phyloP scores from a whole-genome alignment of 495 filamentous ascomycete genomes.

The Neurospora pannonica region DNA sequence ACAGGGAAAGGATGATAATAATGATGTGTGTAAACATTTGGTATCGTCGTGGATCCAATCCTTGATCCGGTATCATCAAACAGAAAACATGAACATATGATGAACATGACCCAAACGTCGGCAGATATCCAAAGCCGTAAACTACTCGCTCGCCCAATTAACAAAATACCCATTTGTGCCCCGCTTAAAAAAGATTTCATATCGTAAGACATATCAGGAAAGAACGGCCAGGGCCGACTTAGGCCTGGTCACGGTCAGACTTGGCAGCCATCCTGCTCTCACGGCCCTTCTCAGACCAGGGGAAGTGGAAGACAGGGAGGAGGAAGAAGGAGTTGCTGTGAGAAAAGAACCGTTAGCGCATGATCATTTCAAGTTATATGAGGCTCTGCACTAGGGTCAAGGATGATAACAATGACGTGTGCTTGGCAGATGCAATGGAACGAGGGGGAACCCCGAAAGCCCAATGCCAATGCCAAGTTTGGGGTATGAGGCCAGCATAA shows the following conservation, averaged over 20 bases:
- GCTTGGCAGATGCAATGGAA: constrained; percentile 14
- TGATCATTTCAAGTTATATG: constrained; percentile 3
- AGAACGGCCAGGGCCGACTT: neutral
- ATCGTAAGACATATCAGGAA: neutral
- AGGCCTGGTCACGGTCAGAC: constrained; percentile 25
- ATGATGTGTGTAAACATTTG: neutral
- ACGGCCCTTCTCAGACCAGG: constrained; percentile 85
- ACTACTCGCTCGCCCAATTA: neutral
- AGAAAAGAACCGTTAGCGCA: constrained; percentile 6
- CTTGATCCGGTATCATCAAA: neutral
- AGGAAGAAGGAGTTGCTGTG: constrained; percentile 83
- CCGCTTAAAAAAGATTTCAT: neutral
- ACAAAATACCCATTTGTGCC: neutral
- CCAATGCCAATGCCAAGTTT: neutral
- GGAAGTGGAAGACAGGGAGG: constrained; percentile 91
- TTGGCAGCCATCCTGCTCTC: constrained; percentile 36
- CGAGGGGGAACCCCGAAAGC: neutral
- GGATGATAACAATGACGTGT: constrained; percentile 11
- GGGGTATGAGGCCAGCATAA: neutral
- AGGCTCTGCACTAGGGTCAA: constrained; percentile 6
- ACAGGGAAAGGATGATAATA: neutral
- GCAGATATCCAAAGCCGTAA: neutral
- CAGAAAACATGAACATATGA: neutral
- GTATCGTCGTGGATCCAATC: neutral
- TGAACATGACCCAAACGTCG: neutral